Percentiles rank a stretch among this genome's conserved stretches.
Evolutionary conservation across 306 rosid genomes (phyloP).

Genomic region (Citrullus amarus): DNA sequence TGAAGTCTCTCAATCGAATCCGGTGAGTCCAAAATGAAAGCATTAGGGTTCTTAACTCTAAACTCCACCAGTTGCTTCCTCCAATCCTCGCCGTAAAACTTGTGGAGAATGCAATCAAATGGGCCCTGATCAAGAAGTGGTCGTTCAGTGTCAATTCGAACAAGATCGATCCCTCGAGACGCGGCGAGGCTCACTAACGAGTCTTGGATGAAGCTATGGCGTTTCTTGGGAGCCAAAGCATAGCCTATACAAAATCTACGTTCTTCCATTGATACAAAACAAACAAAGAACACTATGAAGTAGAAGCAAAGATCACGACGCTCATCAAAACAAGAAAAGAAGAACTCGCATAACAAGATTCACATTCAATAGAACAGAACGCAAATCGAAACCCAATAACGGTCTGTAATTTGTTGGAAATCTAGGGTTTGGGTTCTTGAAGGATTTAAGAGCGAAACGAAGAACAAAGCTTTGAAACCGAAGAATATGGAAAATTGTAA

Average conservation of each 20-base stretch:
- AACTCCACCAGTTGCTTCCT: conserved; percentile 40
- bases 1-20: conserved; percentile 77
- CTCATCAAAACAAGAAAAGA: conserved; percentile 12
- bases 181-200: conserved; percentile 41
- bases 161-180: conserved; percentile 62
- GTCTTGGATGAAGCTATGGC: conserved; percentile 63
- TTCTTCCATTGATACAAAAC: conserved; percentile 41
- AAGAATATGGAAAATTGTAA: neutral
- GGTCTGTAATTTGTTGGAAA: neutral
- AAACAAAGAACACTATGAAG: neutral
- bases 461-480: neutral
- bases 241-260: conserved; percentile 52
- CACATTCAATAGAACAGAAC: neutral
- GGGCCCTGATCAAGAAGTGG: conserved; percentile 71
- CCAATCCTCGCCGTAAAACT: conserved; percentile 76
- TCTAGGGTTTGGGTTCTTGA: neutral
- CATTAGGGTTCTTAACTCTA: conserved; percentile 37
- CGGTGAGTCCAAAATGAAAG: conserved; percentile 54
- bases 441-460: neutral
- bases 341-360: neutral
- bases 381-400: neutral
- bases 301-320: conserved; percentile 12
- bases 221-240: conserved; percentile 84
- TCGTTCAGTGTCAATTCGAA: conserved; percentile 32
- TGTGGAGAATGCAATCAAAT: conserved; percentile 74